Conservation (phyloP, 1,139 yeast genomes). For the Dujonia santamariae region DNA sequence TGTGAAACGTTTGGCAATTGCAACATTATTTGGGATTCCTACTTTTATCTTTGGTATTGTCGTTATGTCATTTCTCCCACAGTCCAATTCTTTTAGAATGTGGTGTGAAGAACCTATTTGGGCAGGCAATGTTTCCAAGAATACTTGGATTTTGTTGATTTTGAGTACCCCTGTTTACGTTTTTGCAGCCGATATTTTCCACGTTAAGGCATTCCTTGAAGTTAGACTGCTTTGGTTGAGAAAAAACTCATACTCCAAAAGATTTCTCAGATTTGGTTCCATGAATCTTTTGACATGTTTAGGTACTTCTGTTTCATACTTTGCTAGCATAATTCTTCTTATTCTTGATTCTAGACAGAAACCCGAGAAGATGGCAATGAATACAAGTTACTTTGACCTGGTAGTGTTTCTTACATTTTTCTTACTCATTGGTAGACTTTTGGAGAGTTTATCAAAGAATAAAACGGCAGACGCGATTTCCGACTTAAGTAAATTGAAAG, state of each 20-base stretch:
- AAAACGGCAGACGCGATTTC: constrained; percentile 68
- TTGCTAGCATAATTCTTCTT: constrained; percentile 61
- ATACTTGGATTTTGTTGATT: constrained; percentile 63
- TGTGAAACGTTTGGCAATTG: constrained; percentile 43
- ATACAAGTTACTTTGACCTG: constrained; percentile 73
- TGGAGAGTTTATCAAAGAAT: constrained; percentile 64
- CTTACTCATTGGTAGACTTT: constrained; percentile 62
- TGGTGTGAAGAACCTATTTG: constrained; percentile 65
- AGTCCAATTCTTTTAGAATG: constrained; percentile 34
- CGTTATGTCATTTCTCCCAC: constrained; percentile 61
- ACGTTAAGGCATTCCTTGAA: constrained; percentile 61
- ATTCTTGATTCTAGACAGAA: constrained; percentile 39
- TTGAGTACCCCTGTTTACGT: constrained; percentile 73
- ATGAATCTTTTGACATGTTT: constrained; percentile 71
- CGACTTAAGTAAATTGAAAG: constrained; percentile 49
- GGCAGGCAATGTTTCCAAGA: constrained; percentile 61
- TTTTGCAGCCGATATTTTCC: constrained; percentile 73
- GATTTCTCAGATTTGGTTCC: constrained; percentile 69
- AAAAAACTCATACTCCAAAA: constrained; percentile 52
- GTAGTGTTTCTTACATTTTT: constrained; percentile 75
- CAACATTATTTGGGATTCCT: constrained; percentile 59
- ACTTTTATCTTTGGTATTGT: constrained; percentile 69
- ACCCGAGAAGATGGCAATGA: constrained; percentile 38
- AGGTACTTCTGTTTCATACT: constrained; percentile 71
- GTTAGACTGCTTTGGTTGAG: constrained; percentile 54